Evolutionary conservation across 2,329 filamentous ascomycete genomes (phyloP), one percentile per base, ranked within the genome.

Genomic region (Ascomycota sp.): DNA sequence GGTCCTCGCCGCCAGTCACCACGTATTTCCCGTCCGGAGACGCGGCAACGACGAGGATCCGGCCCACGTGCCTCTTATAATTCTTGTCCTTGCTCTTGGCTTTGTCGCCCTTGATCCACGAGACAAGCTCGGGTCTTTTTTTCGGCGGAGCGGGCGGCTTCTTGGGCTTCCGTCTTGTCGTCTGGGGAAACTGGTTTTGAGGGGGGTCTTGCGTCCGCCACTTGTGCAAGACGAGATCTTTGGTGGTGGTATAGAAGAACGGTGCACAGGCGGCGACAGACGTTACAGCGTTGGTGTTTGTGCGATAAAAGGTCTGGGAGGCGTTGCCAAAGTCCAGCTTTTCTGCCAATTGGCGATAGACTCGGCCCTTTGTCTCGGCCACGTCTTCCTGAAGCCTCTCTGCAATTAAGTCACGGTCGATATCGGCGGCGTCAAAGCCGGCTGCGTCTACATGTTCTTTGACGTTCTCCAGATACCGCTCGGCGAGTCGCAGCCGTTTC

Each of bases 401-500:
- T 30, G 86, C 83, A 46, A 98, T 84, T 44, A 93, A 59, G 49
- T 98, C 89, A 38, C 77, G 68, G 56, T 95, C 89, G 37, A 98
- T 79, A 35, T 95, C 81, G 44, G 76, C 83, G 7, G 89, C 89
- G 55, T 98, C 83, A 48, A 95, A 98, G 29, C 83, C 89, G 32
- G 48, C 45, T 41, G 82, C 77, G 44, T 91, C 76, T 37, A 82
- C 73, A 43, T 92, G 78, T 46, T 78, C 68, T 46, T 77, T 72
- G 40, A 93, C 73, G 50, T 92, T 92, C 35, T 92, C 77, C 35
- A 98, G 67, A 52, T 98, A 95, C 46, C 80, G 73, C 57, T 95
- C 82, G 25, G 89, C 89, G 25, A 98, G 66, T 42, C 81, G 72
- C 47, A 92, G 57, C 44, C 89, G 68, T 53, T 81, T 76, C 50